Percentiles rank a stretch among this genome's conserved stretches.
Evolutionary conservation across 2,329 filamentous ascomycete genomes (phyloP).

Genomic region (Microdochium bolleyi): DNA sequence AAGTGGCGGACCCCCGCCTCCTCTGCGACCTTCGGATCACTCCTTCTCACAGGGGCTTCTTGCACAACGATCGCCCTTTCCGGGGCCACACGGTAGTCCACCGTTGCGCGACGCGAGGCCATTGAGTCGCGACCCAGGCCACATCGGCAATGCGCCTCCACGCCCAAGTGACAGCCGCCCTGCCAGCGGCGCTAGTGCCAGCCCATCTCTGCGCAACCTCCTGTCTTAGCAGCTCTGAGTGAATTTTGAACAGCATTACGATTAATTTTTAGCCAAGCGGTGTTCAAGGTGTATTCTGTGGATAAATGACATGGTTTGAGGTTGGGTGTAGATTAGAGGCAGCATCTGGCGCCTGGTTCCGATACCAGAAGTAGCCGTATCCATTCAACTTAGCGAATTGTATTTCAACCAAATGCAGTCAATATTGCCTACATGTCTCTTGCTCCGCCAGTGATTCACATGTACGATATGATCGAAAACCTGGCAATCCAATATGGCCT

Average conservation of each 20-base stretch:
- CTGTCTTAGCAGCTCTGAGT: slow-evolving; percentile 40
- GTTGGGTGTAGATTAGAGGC: too few species aligned
- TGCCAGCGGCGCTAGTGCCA: slow-evolving; percentile 64
- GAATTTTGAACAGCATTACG: slow-evolving; percentile 2
- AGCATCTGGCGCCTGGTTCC: too few species aligned
- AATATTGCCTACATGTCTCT: too few species aligned
- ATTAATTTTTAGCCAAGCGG: too few species aligned
- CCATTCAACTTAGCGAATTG: too few species aligned
- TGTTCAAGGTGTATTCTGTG: too few species aligned
- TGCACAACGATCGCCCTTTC: slow-evolving; percentile 30
- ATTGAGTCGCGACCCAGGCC: slow-evolving; percentile 19
- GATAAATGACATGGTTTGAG: too few species aligned
- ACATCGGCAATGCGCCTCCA: slow-evolving; percentile 18
- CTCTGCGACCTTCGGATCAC: slow-evolving; percentile 34
- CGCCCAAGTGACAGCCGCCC: slow-evolving; percentile 24
- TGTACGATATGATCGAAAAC: too few species aligned
- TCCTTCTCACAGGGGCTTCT: slow-evolving; percentile 36
- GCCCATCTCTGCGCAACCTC: slow-evolving; percentile 67
- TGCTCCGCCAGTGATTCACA: too few species aligned
- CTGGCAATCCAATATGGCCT: too few species aligned
- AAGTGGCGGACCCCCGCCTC: slow-evolving; percentile 30
- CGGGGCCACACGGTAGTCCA: slow-evolving; percentile 36
- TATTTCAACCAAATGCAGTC: too few species aligned
- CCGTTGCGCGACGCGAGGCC: slow-evolving; percentile 29
- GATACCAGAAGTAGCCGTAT: too few species aligned